A percentile compares a stretch with the other conserved stretches of the same genome.
Conservation (phyloP, 805 yeast genomes). For the Sporopachydermia lactativora region DNA sequence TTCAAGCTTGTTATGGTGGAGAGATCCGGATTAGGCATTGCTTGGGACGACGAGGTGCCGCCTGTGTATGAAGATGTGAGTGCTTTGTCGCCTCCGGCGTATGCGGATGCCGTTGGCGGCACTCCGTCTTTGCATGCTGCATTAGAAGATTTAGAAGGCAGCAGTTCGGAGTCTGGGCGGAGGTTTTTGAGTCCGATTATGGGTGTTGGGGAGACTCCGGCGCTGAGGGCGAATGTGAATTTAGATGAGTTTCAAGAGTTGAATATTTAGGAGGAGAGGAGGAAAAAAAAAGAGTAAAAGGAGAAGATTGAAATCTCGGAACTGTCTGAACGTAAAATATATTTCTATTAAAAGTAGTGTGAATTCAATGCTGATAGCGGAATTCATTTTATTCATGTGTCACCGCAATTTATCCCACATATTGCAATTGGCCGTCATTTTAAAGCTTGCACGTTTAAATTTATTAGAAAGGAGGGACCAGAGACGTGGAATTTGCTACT, state of each 20-base stretch:
- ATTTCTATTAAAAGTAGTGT: no score
- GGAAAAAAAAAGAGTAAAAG: no score
- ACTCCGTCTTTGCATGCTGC: constrained; percentile 4
- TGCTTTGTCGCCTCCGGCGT: constrained; percentile 78
- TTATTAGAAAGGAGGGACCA: no score
- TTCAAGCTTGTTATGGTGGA: constrained; percentile 75
- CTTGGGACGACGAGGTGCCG: constrained; percentile 99
- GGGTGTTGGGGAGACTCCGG: constrained; percentile 12
- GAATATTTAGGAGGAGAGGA: no score
- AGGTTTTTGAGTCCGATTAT: constrained; percentile 4
- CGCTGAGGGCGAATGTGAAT: constrained; percentile 16
- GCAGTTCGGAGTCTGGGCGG: constrained; percentile 4
- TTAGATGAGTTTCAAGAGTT: constrained; percentile 7
- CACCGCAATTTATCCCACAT: no score
- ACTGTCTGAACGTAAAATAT: no score
- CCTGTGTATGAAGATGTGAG: constrained; percentile 84
- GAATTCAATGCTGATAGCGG: no score
- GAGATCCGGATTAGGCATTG: constrained; percentile 87
- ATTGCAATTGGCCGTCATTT: no score
- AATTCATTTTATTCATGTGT: no score
- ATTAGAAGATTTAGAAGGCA: constrained; percentile 2
- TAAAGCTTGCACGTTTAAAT: no score
- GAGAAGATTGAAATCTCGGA: no score
- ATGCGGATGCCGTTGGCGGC: constrained; percentile 25
- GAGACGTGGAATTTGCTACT: no score